Percentiles rank a stretch among this genome's conserved stretches.
These are phyloP conservation scores for Pyricularia grisea DNA, from an alignment of 2,329 filamentous ascomycete genomes.

Conservation along the genomic window DNA sequence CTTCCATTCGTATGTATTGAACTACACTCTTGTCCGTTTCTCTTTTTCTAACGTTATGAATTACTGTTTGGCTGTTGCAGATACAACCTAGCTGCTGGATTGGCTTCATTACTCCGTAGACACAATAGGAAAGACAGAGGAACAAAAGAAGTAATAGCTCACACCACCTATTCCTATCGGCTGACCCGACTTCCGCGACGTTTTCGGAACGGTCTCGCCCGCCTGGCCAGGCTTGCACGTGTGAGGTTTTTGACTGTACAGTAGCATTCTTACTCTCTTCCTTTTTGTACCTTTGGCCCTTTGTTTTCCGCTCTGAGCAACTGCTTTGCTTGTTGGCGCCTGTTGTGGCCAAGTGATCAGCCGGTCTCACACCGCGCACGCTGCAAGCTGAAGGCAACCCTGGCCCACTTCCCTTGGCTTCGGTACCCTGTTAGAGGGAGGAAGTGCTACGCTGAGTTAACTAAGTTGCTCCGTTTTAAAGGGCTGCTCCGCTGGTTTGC, in stretches of 20 bases:
- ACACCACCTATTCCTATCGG: neutral
- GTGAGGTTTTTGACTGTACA: too few species aligned
- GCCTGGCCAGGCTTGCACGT: neutral
- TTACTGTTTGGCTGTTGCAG: neutral
- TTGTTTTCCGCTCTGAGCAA: neutral
- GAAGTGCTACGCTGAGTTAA: neutral
- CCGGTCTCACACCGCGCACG: neutral
- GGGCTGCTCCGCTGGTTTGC: neutral
- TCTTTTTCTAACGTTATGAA: neutral
- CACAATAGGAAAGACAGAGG: neutral
- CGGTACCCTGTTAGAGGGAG: neutral
- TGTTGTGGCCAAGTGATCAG: slow-evolving; percentile 1
- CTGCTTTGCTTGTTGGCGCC: neutral
- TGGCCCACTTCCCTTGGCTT: neutral
- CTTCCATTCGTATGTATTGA: too few species aligned
- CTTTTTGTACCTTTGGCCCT: neutral
- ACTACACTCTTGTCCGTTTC: neutral
- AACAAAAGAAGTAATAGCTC: neutral
- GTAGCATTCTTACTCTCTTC: too few species aligned
- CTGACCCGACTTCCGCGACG: neutral
- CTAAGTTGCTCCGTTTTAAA: neutral
- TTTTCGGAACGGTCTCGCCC: neutral
- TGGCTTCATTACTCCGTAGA: neutral
- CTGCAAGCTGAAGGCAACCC: neutral
- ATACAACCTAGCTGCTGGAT: neutral